Evolutionary conservation across 345 rosid species (phyloP), one percentile per base, ranked within the genome.

Genomic region (Brassica rapa): DNA sequence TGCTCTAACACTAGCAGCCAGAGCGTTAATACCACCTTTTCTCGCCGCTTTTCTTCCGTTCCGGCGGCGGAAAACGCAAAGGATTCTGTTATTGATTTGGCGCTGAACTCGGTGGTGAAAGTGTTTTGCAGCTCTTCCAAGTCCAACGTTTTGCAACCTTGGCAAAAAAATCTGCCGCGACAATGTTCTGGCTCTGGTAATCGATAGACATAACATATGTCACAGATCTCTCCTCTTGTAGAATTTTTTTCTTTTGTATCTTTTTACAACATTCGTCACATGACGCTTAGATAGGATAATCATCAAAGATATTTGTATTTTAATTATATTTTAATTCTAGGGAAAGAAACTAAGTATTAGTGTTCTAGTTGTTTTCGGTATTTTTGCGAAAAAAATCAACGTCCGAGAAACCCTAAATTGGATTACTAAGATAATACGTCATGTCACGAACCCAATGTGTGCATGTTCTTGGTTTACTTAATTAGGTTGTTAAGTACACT

Each of bases 91-190:
- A 73, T 76, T 35, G 87, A 87, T 46, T 35, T 87, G 75, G 91
- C 90, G 1, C 73, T 92, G 63, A 88, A 88, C 71, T 90, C 91
- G 0, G 93, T 90, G 15, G 92, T 90, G n/a, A 92, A 90, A 84
- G 74, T 90, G 49, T 87, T 90, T 80, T 81, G 89, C 3, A 86
- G 86, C 49, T 82, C 86, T 62, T 84, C 84, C 67, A 85, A 87
- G 73, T 90, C 91, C 61, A 87, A 81, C 79, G 83, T 87, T 75
- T 73, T 83, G 33, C 89, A 87, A 62, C 95, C 95, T 0, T 92
- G 95, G 95, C 95, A 90, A 82, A 88, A 88, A 67, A 85, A 87
- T 80, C 78, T 86, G 6, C 92, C 85, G 70, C 83, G 84, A n/a
- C 87, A 86, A 82, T 55, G 81, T 14, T 85, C 79, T 79, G 94